Evolutionary conservation across 164 flowering plant genomes (phyloP).

Genomic region (Sedum album): DNA sequence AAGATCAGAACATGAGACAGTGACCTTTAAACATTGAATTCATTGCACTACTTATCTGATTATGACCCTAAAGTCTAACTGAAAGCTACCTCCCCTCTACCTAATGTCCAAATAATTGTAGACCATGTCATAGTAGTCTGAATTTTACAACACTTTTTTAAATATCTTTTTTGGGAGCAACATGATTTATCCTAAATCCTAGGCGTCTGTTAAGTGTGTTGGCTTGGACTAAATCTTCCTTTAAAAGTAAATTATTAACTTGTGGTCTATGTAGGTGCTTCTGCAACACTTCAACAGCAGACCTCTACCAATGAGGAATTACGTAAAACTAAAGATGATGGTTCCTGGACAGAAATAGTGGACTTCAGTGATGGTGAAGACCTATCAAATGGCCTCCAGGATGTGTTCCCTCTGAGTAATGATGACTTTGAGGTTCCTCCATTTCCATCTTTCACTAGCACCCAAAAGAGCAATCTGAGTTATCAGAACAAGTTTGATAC

Average conservation of each 20-base stretch:
- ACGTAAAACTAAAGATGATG: not conserved
- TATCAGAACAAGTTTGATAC: conserved; percentile 31
- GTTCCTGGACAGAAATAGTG: not conserved
- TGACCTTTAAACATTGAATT: not conserved
- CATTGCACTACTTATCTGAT: not conserved
- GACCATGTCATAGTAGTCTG: not conserved
- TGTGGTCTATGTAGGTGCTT: not conserved
- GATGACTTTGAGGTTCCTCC: conserved; percentile 22
- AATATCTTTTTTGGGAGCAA: not conserved
- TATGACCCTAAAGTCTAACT: too few relatives aligned
- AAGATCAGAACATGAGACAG: not conserved
- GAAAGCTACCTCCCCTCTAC: not conserved
- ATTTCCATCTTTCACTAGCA: conserved; percentile 24
- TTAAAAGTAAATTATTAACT: not conserved
- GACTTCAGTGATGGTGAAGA: not conserved
- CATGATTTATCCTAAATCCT: not conserved
- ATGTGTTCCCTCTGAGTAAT: not conserved
- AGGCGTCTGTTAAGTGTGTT: not conserved
- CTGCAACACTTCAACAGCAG: not conserved
- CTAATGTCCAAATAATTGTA: not conserved
- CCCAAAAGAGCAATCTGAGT: conserved; percentile 23
- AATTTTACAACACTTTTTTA: not conserved
- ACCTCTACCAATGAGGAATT: not conserved
- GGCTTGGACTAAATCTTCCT: not conserved
- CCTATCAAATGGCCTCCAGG: not conserved